Evolutionary conservation across 2,329 filamentous ascomycete genomes (phyloP), one percentile per base, ranked within the genome.

Genomic region (Fusarium sublunatum): DNA sequence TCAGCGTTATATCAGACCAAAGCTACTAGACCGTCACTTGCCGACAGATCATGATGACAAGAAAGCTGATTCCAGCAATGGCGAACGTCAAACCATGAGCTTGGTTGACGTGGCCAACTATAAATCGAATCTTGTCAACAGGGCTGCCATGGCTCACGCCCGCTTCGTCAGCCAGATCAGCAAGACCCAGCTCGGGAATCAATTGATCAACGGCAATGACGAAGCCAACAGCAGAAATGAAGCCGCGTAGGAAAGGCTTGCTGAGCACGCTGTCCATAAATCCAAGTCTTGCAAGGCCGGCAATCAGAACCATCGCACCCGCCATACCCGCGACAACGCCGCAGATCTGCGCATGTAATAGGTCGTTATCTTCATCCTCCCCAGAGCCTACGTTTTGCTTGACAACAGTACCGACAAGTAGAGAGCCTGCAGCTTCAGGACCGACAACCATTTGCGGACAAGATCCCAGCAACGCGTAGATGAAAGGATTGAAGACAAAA

Each of bases 161-260:
- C 3, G 76, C 73, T 13, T 89, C 78, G 48, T 86, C 87, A 0
- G 93, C 91, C 15, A 87, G 77, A 2, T 83, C 79, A 34, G 82
- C 83, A 22, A 99, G 82, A 1, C 95, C 95, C 70, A 96, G 84
- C 76, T 98, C 93, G 0, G 94, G 93, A 49, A 97, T 91, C 40
- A 97, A 80, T 77, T 99, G 95, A 75, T 98, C 95, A 32, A 98
- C 92, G 35, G 96, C 88, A 73, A 99, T 98, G 65, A 98, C 93
- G 53, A 97, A 91, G 44, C 95, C 95, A 73, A 99, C 96, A 46
- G 95, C 95, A 54, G 92, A 97, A 77, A 99, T 97, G 78, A 99
- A 99, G 1, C 95, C 95, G 58, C 95, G 85, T 53, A 98, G 78
- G 70, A 99, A 98, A 1, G 95, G 95, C 31, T 92, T 86, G 68